A percentile compares a stretch with the other conserved stretches of the same genome.
Evolutionary conservation across 179 eudicot species (phyloP).

Genomic region (Drosera spatulata): DNA sequence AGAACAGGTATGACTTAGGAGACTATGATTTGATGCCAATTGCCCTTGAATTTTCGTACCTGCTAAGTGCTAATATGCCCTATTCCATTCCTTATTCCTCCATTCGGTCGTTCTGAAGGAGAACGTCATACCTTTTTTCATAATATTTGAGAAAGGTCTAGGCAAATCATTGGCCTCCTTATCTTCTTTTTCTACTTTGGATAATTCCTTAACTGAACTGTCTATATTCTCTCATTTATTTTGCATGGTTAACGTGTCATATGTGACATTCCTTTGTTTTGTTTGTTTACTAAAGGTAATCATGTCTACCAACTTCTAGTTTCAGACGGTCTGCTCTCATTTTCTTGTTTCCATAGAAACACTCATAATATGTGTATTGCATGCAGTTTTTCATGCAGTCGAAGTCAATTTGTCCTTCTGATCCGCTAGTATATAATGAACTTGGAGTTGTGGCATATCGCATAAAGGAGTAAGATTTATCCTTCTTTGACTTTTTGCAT

Average conservation of each 20-base stretch:
- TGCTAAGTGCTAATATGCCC: neutral
- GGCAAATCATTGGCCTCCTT: no score
- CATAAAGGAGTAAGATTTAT: constrained; percentile 69
- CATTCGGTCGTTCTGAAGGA: no score
- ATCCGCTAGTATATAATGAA: constrained; percentile 94
- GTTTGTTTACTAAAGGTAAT: no score
- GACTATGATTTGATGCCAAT: neutral
- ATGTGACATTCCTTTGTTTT: no score
- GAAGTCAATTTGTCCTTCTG: constrained; percentile 65
- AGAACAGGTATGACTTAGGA: constrained; percentile 51
- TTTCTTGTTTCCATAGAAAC: neutral
- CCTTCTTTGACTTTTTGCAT: neutral
- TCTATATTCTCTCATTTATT: no score
- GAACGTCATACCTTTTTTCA: no score
- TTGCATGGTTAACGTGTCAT: no score
- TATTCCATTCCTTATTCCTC: neutral
- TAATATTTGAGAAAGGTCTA: no score
- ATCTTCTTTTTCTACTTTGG: no score
- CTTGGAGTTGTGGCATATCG: constrained; percentile 94
- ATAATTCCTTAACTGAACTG: no score
- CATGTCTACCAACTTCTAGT: no score
- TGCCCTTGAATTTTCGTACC: neutral
- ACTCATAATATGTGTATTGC: constrained; percentile 13
- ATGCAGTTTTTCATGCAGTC: constrained; percentile 95
- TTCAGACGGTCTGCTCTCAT: neutral